A percentile compares a stretch with the other conserved stretches of the same genome.
Evolutionary conservation across 129 eudicot species (phyloP).

Genomic region (Mikania micrantha): DNA sequence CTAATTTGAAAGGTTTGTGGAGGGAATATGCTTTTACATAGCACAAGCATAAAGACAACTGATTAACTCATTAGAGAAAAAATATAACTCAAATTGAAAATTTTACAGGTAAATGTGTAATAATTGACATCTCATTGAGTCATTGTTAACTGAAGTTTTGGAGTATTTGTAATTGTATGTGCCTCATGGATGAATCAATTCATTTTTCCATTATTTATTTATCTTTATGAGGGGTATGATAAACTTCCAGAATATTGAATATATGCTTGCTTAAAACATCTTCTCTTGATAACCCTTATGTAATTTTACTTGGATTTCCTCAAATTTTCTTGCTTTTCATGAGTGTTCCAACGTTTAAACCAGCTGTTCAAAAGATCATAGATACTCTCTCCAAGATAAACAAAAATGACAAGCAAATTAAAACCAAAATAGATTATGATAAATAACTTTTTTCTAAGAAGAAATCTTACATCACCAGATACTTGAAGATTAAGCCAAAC

Average conservation of each 20-base stretch:
- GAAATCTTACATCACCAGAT: constrained; percentile 64
- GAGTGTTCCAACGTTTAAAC: background rate
- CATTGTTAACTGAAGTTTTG: background rate
- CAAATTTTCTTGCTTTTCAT: background rate
- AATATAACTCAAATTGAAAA: background rate
- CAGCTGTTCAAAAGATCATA: background rate
- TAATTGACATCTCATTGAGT: background rate
- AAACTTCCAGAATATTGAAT: background rate
- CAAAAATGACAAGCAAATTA: background rate
- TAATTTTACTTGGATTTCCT: background rate
- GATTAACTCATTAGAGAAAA: background rate
- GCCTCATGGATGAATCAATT: background rate
- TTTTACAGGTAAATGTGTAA: background rate
- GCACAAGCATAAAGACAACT: background rate
- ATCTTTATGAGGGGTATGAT: background rate
- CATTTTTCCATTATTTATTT: background rate
- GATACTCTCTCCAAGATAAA: background rate
- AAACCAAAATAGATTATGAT: background rate
- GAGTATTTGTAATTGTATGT: background rate
- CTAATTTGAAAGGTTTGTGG: background rate
- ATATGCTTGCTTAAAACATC: background rate
- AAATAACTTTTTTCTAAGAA: background rate
- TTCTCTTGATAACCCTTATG: background rate
- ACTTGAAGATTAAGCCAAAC: constrained; percentile 90
- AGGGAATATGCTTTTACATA: background rate